Evolutionary conservation across 805 yeast genomes (phyloP).

Genomic region (Hanseniaspora lachancei): DNA sequence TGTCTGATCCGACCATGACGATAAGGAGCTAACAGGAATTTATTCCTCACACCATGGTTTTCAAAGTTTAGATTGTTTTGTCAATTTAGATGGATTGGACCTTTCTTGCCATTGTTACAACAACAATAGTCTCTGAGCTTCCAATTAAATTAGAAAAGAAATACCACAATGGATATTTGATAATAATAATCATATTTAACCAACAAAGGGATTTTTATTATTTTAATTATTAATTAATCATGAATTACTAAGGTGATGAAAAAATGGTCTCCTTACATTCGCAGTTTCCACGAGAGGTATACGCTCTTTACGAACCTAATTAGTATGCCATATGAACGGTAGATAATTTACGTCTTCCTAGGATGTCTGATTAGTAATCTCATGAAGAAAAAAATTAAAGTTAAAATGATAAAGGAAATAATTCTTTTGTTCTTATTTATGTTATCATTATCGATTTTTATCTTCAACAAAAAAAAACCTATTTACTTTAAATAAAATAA

Average conservation of each 20-base stretch:
- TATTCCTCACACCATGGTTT: slow-evolving; percentile 21
- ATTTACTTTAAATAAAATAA: too few species aligned
- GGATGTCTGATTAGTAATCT: slow-evolving; percentile 63
- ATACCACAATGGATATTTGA: neutral
- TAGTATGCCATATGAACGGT: slow-evolving; percentile 72
- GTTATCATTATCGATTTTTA: neutral
- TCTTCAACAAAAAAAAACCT: neutral
- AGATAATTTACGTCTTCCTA: slow-evolving; percentile 56
- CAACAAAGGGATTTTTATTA: neutral
- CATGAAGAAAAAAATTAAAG: neutral
- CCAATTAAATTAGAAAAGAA: neutral
- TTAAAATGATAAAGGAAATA: neutral
- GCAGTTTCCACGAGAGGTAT: slow-evolving; percentile 93
- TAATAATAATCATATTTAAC: slow-evolving; percentile 4
- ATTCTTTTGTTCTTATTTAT: neutral
- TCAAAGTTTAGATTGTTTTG: slow-evolving; percentile 8
- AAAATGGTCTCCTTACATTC: slow-evolving; percentile 58
- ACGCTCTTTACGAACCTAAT: slow-evolving; percentile 64
- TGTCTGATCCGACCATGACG: slow-evolving; percentile 90
- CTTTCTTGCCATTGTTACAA: slow-evolving; percentile 74
- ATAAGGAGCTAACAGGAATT: slow-evolving; percentile 41
- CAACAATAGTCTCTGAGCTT: slow-evolving; percentile 14
- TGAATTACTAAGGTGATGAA: slow-evolving; percentile 46
- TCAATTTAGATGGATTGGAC: slow-evolving; percentile 28
- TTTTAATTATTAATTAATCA: neutral